phyloP scores from a whole-genome alignment of 2,329 filamentous ascomycete species.

The Zelopaecilomyces penicillatus region DNA sequence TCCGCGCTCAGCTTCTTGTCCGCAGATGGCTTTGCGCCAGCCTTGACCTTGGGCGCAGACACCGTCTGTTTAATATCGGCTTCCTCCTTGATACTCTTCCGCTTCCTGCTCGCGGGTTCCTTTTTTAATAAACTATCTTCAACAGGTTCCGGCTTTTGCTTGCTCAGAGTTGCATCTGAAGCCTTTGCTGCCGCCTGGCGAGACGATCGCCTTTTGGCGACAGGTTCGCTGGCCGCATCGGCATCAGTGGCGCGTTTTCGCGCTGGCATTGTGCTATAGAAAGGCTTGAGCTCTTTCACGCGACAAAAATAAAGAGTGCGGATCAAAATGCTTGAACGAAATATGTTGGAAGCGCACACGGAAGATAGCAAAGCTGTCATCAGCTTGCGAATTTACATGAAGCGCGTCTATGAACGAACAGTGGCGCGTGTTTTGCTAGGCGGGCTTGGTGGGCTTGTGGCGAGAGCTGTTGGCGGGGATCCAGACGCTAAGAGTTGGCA shows the following conservation, averaged over 20 bases:
- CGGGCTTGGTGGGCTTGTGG: no score
- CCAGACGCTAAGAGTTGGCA: no score
- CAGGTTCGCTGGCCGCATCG: conserved; percentile 12
- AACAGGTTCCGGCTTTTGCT: neutral
- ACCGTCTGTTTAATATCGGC: no score
- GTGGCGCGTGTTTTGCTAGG: no score
- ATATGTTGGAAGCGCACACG: neutral
- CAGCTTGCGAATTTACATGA: neutral
- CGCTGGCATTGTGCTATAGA: conserved; percentile 11
- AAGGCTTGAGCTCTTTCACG: neutral
- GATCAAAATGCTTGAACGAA: neutral
- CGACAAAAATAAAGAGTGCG: neutral
- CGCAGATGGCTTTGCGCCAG: neutral
- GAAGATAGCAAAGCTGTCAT: neutral
- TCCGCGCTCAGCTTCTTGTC: no score
- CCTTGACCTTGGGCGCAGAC: neutral
- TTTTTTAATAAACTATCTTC: neutral
- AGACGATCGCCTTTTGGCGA: conserved; percentile 19
- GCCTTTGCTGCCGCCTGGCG: conserved; percentile 15
- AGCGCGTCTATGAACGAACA: neutral
- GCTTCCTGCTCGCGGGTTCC: neutral
- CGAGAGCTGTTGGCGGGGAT: no score
- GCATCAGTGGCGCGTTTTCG: conserved; percentile 12
- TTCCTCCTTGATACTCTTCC: conserved; percentile 3
- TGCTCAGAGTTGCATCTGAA: conserved; percentile 1